Evolutionary conservation across 768 basidiomycete species (phyloP).

Genomic region (Lenzites betulinus): DNA sequence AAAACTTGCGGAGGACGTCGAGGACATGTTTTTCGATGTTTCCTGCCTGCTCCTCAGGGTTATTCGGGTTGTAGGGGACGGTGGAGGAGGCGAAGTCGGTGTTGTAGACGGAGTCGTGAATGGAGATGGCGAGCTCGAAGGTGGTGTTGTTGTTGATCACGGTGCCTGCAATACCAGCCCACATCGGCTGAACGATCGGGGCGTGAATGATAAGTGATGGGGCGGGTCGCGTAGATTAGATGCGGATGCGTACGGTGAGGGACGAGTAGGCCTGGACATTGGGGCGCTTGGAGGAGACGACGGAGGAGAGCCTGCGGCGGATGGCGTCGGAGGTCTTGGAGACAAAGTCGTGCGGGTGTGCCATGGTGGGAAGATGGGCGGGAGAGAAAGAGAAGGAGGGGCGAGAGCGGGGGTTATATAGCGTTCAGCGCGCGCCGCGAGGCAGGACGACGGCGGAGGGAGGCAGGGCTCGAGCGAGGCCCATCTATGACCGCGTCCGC

Average conservation of each 20-base stretch:
- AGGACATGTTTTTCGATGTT: constrained; percentile 67
- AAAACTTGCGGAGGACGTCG: constrained; percentile 69
- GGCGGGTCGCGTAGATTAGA: constrained; percentile 23
- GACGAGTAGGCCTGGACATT: constrained; percentile 58
- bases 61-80: constrained; percentile 53
- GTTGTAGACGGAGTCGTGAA: constrained; percentile 85
- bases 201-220: constrained; percentile 13
- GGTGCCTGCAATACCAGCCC: constrained; percentile 76
- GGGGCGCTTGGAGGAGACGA: constrained; percentile 51
- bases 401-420: constrained; percentile 26
- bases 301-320: constrained; percentile 69
- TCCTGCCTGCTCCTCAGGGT: constrained; percentile 56
- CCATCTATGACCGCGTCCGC: background rate
- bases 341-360: constrained; percentile 53
- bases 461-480: background rate
- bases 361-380: constrained; percentile 46
- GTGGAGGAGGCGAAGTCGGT: constrained; percentile 70
- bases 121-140: constrained; percentile 74
- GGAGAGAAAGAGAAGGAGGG: constrained; percentile 21
- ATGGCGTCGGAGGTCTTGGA: constrained; percentile 65
- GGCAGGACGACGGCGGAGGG: background rate
- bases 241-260: constrained; percentile 51
- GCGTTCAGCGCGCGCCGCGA: background rate
- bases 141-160: constrained; percentile 58
- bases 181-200: constrained; percentile 69